These are phyloP conservation scores for Agaricales sp. DNA, from an alignment of 1,284 basidiomycete genomes.

Conservation along the genomic window DNA sequence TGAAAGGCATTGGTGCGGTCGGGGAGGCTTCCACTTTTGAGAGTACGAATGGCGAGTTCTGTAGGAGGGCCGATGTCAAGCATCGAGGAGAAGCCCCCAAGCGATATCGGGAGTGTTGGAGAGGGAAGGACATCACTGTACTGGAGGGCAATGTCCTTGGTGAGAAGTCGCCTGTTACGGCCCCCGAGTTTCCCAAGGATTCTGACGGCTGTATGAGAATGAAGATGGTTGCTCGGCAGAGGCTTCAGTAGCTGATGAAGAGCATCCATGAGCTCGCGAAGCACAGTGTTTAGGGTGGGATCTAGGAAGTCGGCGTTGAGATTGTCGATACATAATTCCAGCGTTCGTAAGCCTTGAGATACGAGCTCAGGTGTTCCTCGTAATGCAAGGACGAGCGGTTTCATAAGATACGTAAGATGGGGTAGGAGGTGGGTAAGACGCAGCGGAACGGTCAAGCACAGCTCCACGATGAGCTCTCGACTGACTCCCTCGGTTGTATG, in stretches of 20 bases:
- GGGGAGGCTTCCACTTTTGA: conserved; percentile 48
- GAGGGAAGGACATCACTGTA: conserved; percentile 65
- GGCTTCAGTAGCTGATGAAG: conserved; percentile 88
- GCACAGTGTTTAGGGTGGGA: conserved; percentile 88
- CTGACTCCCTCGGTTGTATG: conserved; percentile 68
- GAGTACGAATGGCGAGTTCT: conserved; percentile 58
- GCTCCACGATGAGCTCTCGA: conserved; percentile 91
- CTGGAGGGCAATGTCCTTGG: conserved; percentile 71
- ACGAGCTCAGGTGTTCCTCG: conserved; percentile 86
- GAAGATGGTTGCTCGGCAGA: conserved; percentile 82
- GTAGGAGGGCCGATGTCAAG: conserved; percentile 70
- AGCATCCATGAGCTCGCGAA: conserved; percentile 92
- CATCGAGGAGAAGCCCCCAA: conserved; percentile 59
- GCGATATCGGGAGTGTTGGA: conserved; percentile 63
- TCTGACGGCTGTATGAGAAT: conserved; percentile 92
- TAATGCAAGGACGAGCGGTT: conserved; percentile 88
- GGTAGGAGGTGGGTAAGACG: conserved; percentile 94
- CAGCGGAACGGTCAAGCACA: conserved; percentile 94
- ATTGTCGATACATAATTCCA: conserved; percentile 99
- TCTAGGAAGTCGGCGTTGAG: conserved; percentile 97
- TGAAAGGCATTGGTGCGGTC: conserved; percentile 74
- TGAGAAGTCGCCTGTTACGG: conserved; percentile 81
- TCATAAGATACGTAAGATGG: conserved; percentile 94
- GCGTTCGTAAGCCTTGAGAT: conserved; percentile 90
- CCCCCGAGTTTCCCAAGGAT: conserved; percentile 98